Percentiles rank a stretch among this genome's conserved stretches.
Evolutionary conservation across 202 grass and related monocot species (phyloP).

Genomic region (Schoenoplectus tabernaemontani): DNA sequence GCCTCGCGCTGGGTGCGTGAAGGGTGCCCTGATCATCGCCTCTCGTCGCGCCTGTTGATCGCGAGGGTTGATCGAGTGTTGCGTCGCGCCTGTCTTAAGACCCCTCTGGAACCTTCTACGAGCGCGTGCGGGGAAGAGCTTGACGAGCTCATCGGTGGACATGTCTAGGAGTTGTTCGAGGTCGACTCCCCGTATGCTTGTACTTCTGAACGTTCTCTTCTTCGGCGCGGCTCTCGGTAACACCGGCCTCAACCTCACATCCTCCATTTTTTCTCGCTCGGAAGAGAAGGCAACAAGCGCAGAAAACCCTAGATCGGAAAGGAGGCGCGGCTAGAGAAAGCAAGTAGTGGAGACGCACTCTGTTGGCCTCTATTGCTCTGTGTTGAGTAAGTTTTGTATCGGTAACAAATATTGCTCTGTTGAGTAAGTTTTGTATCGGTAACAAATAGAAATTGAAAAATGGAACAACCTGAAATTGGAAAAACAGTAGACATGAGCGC

Average conservation of each 20-base stretch:
- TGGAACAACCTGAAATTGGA: no score
- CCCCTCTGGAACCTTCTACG: slow-evolving; percentile 94
- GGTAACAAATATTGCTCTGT: no score
- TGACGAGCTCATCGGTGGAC: slow-evolving; percentile 86
- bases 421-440: no score
- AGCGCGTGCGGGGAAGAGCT: slow-evolving; percentile 68
- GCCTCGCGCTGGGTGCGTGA: no score
- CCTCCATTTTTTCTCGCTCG: slow-evolving; percentile 19
- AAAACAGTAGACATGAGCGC: no score
- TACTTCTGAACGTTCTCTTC: slow-evolving; percentile 99
- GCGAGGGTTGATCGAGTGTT: no score
- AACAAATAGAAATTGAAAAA: no score
- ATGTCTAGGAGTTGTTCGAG: slow-evolving; percentile 92
- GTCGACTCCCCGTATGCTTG: slow-evolving; percentile 83
- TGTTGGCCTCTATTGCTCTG: no score
- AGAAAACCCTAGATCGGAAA: slow-evolving; percentile 14
- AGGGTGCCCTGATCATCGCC: no score
- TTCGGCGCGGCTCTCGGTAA: slow-evolving; percentile 48
- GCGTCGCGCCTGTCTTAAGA: no score
- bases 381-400: no score
- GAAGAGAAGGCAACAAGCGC: background rate
- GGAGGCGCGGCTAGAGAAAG: slow-evolving; percentile 7
- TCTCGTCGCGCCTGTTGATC: no score
- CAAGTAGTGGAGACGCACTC: background rate
- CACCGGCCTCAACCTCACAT: slow-evolving; percentile 44